Base-by-base conservation (phyloP, 2,329 filamentous ascomycete species). In the Pyrenophora seminiperda region DNA sequence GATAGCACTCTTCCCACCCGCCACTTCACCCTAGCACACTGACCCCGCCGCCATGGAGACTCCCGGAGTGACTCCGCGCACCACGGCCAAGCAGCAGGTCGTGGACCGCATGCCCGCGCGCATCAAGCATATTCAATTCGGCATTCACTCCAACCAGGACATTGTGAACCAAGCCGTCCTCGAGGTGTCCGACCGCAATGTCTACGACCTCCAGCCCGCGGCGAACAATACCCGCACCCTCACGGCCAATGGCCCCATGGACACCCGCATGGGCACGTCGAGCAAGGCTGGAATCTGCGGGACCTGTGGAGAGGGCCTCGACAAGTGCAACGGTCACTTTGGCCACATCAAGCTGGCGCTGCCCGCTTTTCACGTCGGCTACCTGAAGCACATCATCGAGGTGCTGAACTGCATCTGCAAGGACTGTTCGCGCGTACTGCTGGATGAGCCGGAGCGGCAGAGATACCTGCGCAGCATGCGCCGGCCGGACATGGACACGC, bases 351-450 rank as follows among this genome's bases (percentile, higher is more conserved):
- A 90, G 66, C 83, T 99, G 11, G 90, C 93, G 1, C 79, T 99
- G 42, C 94, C 94, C 3, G 91, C 89, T 34, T 97, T 97, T 68
- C 94, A 99, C 70, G 91, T 97, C 59, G 94, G 94, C 30, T 99
- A 97, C 71, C 83, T 99, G 64, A 94, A 91, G 71, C 91, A 95
- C 71, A 91, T 94, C 58, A 93, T 96, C 69, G 87, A 87, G 36
- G 92, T 96, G 47, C 81, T 99, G 18, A 92, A 97, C 71, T 89
- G 94, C 67, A 95, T 99, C 59, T 99, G 94, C 85, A 99, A 86
- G 78, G 86, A 92, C 68, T 99, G 94, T 71, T 90, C 90, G 18
- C 83, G 83, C 54, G 88, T 97, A 5, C 76, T 99, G 47, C 82
- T 99, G 18, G 85, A 88, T 30, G 91, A 97, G 69, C 78, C 83